Base-by-base conservation (phyloP, 1,284 basidiomycete species). In the Sanghuangporus sanghuang region DNA sequence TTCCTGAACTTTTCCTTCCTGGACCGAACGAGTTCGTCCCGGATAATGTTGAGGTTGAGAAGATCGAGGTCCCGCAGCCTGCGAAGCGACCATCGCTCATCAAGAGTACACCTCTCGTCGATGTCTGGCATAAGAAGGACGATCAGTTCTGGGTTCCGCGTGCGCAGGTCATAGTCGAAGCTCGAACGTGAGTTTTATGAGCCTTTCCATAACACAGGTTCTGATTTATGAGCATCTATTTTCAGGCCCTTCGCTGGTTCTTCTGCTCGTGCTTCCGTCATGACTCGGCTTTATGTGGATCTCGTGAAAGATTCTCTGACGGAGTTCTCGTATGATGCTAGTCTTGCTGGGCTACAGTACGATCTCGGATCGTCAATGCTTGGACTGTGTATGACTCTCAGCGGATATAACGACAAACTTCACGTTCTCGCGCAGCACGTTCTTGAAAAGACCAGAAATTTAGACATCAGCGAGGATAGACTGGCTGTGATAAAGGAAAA, bases 351-450 rank as follows among this genome's bases (percentile, higher is more conserved):
- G 14, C 81, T 99, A 55, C 79, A 80, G 12, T 99, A 97, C 77
- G 82, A 79, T 69, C 82, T 97, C 68, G 79, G 84, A 40, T 80
- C 83, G 36, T 83, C 88, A 67, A 80, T 81, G 6, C 86, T 89
- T 36, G 90, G 92, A 2, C 74, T 98, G 46, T 84, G 81, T 55
- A 74, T 98, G 38, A 80, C 82, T 8, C 78, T 95, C 55, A 84
- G 82, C 58, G 97, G 97, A 1, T 99, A 98, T 78, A 97, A 96
- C 72, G 96, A 99, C 77, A 98, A 98, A 77, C 80, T 99, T 44
- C 78, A 85, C 6, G 84, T 92, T 0, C 82, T 99, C 39, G 82
- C 90, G 7, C 79, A 89, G 69, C 83, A 89, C 66, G 86, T 99
- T 62, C 74, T 98, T 50, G 83, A 89, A 67, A 87, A 86, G 70